These are phyloP conservation scores for Ciborinia camelliae DNA, from an alignment of 2,329 filamentous ascomycete species.

Conservation along the genomic window DNA sequence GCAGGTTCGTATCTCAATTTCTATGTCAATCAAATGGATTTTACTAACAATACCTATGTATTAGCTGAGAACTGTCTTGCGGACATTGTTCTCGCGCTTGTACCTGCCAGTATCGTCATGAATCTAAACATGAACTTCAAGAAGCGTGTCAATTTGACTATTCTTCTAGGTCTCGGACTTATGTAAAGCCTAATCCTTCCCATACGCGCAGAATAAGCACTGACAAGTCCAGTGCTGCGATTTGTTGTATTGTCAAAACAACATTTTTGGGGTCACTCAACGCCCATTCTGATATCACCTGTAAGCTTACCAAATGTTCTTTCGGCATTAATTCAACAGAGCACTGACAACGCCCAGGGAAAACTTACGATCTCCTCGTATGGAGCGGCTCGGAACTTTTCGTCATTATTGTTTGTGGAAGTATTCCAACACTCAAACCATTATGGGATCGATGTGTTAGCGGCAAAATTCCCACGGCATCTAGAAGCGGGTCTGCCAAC, in stretches of 20 bases:
- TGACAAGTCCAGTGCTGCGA: constrained; percentile 12
- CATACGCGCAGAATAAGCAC: background rate
- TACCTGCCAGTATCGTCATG: constrained; percentile 15
- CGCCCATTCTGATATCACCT: constrained; percentile 17
- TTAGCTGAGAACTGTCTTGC: constrained; percentile 15
- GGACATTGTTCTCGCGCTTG: constrained; percentile 15
- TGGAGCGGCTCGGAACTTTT: constrained; percentile 17
- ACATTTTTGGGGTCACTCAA: constrained; percentile 2
- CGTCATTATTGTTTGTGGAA: constrained; percentile 19
- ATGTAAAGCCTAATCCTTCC: background rate
- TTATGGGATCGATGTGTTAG: constrained; percentile 3
- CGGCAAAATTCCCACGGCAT: background rate
- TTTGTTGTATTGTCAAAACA: constrained; percentile 19
- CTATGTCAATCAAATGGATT: too few species aligned
- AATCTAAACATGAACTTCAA: constrained; percentile 16
- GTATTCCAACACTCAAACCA: constrained; percentile 17
- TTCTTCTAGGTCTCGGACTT: constrained; percentile 16
- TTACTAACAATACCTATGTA: background rate
- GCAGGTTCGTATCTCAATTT: background rate
- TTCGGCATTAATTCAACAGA: background rate
- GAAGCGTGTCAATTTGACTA: constrained; percentile 15
- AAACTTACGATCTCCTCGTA: constrained; percentile 12
- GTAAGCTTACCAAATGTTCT: constrained; percentile 2
- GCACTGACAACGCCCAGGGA: background rate
- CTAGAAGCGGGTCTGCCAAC: background rate